Evolutionary conservation across 331 rosid species (phyloP).

Genomic region (Quercus lobata): DNA sequence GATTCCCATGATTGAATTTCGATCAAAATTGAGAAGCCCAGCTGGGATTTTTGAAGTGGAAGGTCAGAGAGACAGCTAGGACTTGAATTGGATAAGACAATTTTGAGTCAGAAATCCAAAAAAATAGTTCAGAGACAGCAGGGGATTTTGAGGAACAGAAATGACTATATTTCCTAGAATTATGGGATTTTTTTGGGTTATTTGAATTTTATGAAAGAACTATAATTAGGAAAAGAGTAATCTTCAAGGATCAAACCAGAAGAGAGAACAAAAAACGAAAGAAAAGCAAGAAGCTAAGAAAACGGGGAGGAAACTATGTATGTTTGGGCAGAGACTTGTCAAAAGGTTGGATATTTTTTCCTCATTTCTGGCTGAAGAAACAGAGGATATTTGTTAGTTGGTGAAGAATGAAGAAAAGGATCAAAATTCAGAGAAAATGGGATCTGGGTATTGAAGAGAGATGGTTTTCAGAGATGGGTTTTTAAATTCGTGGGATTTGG

Average conservation of each 20-base stretch:
- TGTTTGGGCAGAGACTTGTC: background rate
- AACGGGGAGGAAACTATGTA: background rate
- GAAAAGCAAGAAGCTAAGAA: background rate
- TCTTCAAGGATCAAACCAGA: background rate
- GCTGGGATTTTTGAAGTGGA: background rate
- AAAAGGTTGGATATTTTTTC: background rate
- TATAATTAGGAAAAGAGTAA: background rate
- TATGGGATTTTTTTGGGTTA: background rate
- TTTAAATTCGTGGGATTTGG: conserved; percentile 45
- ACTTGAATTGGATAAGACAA: background rate
- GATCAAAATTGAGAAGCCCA: conserved; percentile 21
- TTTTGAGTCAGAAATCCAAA: background rate
- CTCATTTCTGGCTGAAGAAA: background rate
- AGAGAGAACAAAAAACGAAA: background rate
- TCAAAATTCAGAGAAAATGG: conserved; percentile 17
- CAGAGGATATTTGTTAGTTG: conserved; percentile 11
- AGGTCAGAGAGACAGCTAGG: background rate
- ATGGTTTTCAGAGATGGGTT: conserved; percentile 17
- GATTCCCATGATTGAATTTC: conserved; percentile 40
- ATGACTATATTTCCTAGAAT: background rate
- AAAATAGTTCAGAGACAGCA: conserved; percentile 5
- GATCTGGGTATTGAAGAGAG: conserved; percentile 30
- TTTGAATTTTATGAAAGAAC: background rate
- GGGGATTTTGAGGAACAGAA: background rate
- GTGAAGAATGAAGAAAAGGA: background rate